Percentiles rank a stretch among this genome's conserved stretches.
Evolutionary conservation across 1,284 basidiomycete genomes (phyloP).

Genomic region (Pholiota adiposa): DNA sequence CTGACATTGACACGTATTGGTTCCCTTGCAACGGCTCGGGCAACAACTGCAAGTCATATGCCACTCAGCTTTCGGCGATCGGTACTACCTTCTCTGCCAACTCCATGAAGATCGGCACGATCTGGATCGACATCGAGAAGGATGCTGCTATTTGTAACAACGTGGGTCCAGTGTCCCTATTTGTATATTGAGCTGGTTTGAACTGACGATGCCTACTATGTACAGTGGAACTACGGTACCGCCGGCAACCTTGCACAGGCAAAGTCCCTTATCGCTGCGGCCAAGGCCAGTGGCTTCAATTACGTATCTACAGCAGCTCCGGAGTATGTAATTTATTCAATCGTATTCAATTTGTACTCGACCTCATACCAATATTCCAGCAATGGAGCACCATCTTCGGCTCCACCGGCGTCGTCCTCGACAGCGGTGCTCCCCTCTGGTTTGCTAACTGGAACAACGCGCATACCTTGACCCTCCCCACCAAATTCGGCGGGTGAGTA

Average conservation of each 20-base stretch:
- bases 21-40: constrained; percentile 29
- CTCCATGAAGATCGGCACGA: constrained; percentile 27
- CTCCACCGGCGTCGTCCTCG: constrained; percentile 24
- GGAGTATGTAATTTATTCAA: constrained; percentile 18
- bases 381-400: constrained; percentile 30
- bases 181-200: background rate
- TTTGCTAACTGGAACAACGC: constrained; percentile 28
- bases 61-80: constrained; percentile 25
- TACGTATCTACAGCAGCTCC: constrained; percentile 28
- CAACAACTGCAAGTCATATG: constrained; percentile 28
- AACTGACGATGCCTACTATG: background rate
- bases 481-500: constrained; percentile 26
- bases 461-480: constrained; percentile 21
- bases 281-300: constrained; percentile 27
- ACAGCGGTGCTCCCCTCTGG: constrained; percentile 26
- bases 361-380: constrained; percentile 4
- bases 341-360: background rate
- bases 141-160: constrained; percentile 28
- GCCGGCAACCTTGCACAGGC: constrained; percentile 27
- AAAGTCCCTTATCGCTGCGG: constrained; percentile 23
- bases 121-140: constrained; percentile 30
- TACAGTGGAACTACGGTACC: constrained; percentile 30
- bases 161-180: constrained; percentile 9
- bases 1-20: constrained; percentile 31
- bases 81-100: constrained; percentile 23